phyloP scores from a whole-genome alignment of 345 rosid genomes.

The Brassica cretica region DNA sequence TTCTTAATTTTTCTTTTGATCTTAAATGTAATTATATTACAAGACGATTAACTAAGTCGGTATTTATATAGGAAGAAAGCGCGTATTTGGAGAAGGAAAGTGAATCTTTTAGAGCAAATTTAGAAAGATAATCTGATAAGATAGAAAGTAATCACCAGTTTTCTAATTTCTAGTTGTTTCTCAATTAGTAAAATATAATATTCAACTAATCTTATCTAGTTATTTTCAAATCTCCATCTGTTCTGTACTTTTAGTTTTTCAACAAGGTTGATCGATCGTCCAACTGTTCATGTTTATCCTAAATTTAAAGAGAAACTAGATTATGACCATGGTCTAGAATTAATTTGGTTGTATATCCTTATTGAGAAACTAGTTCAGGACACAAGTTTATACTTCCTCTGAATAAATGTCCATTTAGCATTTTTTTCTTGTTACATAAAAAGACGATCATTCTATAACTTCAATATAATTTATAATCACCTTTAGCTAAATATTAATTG shows the following conservation, averaged over 20 bases:
- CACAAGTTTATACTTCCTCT: background rate
- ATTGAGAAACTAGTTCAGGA: background rate
- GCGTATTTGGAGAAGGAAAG: background rate
- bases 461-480: too few species aligned
- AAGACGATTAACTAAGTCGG: background rate
- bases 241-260: background rate
- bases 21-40: background rate
- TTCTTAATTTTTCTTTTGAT: background rate
- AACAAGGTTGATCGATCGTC: background rate
- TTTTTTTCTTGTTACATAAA: too few species aligned
- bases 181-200: background rate
- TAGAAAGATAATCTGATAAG: background rate
- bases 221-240: background rate
- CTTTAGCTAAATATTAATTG: too few species aligned
- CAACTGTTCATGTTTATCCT: background rate
- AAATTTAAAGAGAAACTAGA: background rate
- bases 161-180: slow-evolving; percentile 7
- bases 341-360: background rate
- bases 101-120: background rate
- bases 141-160: background rate
- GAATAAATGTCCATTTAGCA: too few species aligned
- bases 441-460: too few species aligned
- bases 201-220: slow-evolving; percentile 2
- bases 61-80: background rate
- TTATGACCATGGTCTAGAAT: background rate